A percentile compares a stretch with the other conserved stretches of the same genome.
phyloP scores from a whole-genome alignment of 2,329 filamentous ascomycete species.

The Pseudohalonectria lignicola region DNA sequence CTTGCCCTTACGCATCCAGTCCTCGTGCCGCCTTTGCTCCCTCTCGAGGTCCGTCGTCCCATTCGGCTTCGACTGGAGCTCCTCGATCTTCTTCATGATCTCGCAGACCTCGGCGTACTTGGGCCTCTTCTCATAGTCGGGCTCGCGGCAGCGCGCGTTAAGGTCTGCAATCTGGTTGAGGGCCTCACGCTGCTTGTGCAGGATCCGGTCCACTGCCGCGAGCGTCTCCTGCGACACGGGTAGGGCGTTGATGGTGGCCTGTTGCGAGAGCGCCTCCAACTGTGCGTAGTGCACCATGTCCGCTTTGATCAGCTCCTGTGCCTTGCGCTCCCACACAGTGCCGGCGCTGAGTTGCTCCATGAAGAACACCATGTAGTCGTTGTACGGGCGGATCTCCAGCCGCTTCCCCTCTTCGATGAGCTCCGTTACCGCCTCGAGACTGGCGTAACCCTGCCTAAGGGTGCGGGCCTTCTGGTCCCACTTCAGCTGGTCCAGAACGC shows the following conservation, averaged over 20 bases:
- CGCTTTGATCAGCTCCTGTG: constrained; percentile 82
- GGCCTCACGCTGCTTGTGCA: constrained; percentile 91
- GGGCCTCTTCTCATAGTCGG: constrained; percentile 68
- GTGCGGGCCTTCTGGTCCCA: constrained; percentile 74
- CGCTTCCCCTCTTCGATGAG: constrained; percentile 69
- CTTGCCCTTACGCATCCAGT: constrained; percentile 98
- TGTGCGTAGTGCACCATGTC: constrained; percentile 91
- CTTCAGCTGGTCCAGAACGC: constrained; percentile 70
- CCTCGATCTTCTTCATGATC: constrained; percentile 75
- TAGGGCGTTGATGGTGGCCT: constrained; percentile 58
- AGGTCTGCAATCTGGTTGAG: constrained; percentile 79
- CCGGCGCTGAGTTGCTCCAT: constrained; percentile 67
- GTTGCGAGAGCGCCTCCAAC: constrained; percentile 78
- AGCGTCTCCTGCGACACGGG: constrained; percentile 78
- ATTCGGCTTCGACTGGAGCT: constrained; percentile 83
- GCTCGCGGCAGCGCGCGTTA: constrained; percentile 64
- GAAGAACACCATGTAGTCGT: constrained; percentile 68
- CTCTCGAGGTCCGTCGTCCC: constrained; percentile 90
- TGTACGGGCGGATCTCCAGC: constrained; percentile 67
- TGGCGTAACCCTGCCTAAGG: constrained; percentile 53
- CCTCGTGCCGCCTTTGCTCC: constrained; percentile 88
- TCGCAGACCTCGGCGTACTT: constrained; percentile 85
- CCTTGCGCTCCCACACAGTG: constrained; percentile 84
- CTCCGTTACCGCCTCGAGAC: constrained; percentile 66
- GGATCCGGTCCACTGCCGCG: constrained; percentile 73